A percentile compares a stretch with the other conserved stretches of the same genome.
phyloP scores from a whole-genome alignment of 1,284 basidiomycete genomes.

The Ustilago bromivora region DNA sequence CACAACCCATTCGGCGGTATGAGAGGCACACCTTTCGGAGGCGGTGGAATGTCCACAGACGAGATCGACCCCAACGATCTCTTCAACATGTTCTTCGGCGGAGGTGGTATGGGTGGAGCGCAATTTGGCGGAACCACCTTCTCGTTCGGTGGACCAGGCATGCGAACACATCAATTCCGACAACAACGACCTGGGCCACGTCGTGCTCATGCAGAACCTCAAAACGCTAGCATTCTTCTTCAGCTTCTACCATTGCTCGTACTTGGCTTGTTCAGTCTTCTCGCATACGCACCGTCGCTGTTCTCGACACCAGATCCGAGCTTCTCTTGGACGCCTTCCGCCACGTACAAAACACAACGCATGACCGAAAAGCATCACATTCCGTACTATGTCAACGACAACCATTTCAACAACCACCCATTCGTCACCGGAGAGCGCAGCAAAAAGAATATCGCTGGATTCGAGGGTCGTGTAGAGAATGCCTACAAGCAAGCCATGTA shows the following conservation, averaged over 20 bases:
- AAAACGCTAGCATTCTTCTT: constrained; percentile 78
- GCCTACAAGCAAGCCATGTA: constrained; percentile 56
- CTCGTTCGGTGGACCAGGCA: constrained; percentile 64
- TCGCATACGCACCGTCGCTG: constrained; percentile 82
- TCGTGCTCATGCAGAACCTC: constrained; percentile 70
- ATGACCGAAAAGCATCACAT: constrained; percentile 78
- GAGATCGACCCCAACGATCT: constrained; percentile 95
- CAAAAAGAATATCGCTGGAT: constrained; percentile 35
- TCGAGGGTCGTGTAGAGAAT: constrained; percentile 61
- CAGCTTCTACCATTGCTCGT: constrained; percentile 84
- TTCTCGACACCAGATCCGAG: constrained; percentile 82
- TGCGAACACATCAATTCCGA: constrained; percentile 58
- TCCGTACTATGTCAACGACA: constrained; percentile 85
- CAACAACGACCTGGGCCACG: constrained; percentile 42
- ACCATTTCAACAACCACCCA: constrained; percentile 83
- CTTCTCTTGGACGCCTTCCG: constrained; percentile 77
- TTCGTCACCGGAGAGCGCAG: constrained; percentile 65
- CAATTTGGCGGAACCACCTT: constrained; percentile 60
- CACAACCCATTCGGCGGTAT: constrained; percentile 38
- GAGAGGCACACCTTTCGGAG: constrained; percentile 39
- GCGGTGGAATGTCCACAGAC: constrained; percentile 71
- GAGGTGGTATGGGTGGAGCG: constrained; percentile 73
- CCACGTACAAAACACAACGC: constrained; percentile 60
- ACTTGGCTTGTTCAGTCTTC: constrained; percentile 74
- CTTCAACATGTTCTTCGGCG: constrained; percentile 99